phyloP scores from a whole-genome alignment of 495 filamentous ascomycete species.

The Neurospora sublineolata region DNA sequence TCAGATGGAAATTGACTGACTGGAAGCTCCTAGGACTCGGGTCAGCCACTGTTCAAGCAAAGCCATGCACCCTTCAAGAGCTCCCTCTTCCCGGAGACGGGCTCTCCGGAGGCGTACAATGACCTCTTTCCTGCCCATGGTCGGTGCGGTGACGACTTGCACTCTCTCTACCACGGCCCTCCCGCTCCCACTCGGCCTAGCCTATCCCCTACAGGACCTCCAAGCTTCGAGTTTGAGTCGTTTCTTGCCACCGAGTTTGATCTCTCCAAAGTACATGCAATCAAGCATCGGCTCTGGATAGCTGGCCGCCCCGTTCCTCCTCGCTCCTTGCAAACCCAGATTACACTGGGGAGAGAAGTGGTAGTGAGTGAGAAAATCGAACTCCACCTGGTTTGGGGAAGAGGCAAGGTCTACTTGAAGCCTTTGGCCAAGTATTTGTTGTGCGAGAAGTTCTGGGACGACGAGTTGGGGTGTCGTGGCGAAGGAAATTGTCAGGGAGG shows the following conservation, averaged over 20 bases:
- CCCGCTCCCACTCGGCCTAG: neutral
- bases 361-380: conserved; percentile 30
- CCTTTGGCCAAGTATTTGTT: conserved; percentile 28
- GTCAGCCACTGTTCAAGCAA: neutral
- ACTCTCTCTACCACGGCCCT: neutral
- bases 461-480: conserved; percentile 1
- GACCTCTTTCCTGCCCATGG: neutral
- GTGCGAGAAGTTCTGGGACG: conserved; percentile 21
- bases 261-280: neutral
- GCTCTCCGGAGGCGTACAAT: neutral
- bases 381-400: conserved; percentile 32
- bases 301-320: conserved; percentile 27
- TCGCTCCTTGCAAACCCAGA: conserved; percentile 29
- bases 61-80: neutral
- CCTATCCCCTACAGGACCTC: neutral
- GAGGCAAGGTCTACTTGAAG: conserved; percentile 25
- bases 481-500: neutral
- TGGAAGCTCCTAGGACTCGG: neutral
- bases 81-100: neutral
- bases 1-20: neutral
- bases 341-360: conserved; percentile 26
- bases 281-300: conserved; percentile 25
- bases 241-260: neutral
- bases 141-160: neutral
- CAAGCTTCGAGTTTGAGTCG: neutral